Base-by-base conservation (phyloP, 2,329 filamentous ascomycete genomes). In the Exophiala sideris region DNA sequence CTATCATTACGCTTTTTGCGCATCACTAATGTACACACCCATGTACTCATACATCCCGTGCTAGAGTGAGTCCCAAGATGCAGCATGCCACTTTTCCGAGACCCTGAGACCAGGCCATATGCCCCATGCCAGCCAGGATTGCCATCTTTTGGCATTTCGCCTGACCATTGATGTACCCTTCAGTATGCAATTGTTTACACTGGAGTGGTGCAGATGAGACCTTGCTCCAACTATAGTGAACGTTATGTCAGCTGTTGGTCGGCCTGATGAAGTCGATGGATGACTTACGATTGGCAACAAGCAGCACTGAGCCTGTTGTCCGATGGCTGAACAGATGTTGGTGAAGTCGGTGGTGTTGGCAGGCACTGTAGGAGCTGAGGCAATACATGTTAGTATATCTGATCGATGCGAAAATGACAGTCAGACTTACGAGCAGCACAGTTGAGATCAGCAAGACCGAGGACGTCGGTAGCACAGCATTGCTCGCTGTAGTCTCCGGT, bases 381-480 rank as follows among this genome's bases (percentile, higher is more conserved):
- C 33, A 46, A 47, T 21, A 16, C 35, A 38, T 44, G 8, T 45
- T 3, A 46, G 39, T 18, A 41, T 39, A 3, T 32, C 33, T 16
- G 5, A 7, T 50, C 2, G 20, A 40, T 50, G 9, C 8, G 14
- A 52, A 9, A 20, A 5, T 20, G 44, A 16, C n/a, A 54, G 42
- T 16, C 29, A 50, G 16, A 72, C 79, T 62, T 71, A 82, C 81
- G 80, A 54, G 70, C 66, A 14, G 64, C 69, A 67, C 83, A 86
- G 72, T 86, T 72, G 20, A 84, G 71, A 66, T 81, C 71, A 2
- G 77, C 80, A 54, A 84, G 58, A 55, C 79, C 77, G 36, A 85
- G 76, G 33, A 86, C 75, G 60, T 85, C 79, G 20, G 81, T 83
- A 11, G 82, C 79, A 66, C 83, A 86, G 75, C 83, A 86, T 60